Base-by-base conservation (phyloP, 768 basidiomycete genomes). In the Russula dissimulans region DNA sequence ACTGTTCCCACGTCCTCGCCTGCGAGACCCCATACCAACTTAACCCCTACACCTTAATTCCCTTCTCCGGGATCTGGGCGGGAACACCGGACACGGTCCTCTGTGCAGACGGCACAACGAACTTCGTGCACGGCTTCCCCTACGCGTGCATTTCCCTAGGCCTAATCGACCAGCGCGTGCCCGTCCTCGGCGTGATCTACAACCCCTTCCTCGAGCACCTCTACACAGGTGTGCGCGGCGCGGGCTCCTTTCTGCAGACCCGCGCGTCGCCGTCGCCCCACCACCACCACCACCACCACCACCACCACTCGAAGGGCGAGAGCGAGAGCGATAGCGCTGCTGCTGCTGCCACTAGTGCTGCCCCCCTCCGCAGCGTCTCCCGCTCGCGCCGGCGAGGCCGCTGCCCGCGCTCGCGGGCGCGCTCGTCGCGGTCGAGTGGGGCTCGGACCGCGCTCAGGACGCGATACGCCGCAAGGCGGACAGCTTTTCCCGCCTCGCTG, bases 61-160 rank as follows among this genome's bases (percentile, higher is more conserved):
- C 18, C 8, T 22, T 38, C 22, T 8, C 36, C 56, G 95, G 38
- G 44, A 45, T 14, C 75, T 86, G 85, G 14, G 95, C 22, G 22
- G 22, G 22, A 26, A 84, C 22, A 3, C 50, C 15, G 49, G 14
- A 29, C 5, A 74, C 88, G 4, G 7, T 8, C 26, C 22, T 9
- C 14, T 10, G 11, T 11, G 43, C 66, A 90, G 89, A 91, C 67
- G 89, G 91, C 12, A 94, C 91, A 3, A 92, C 91, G 46, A 94
- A 94, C 71, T 91, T 92, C 66, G 78, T 91, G 18, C 87, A 90
- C 65, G 85, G 87, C 43, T 89, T 93, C 69, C 91, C 92, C 7
- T 88, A 85, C 70, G 88, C 83, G 31, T 93, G 90, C 72, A 88
- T 95, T 69, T 97, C 94, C 17, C 81, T 98, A 54, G 95, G 94